Conservation (phyloP, 2,329 filamentous ascomycete genomes). For the Neonectria faginata region DNA sequence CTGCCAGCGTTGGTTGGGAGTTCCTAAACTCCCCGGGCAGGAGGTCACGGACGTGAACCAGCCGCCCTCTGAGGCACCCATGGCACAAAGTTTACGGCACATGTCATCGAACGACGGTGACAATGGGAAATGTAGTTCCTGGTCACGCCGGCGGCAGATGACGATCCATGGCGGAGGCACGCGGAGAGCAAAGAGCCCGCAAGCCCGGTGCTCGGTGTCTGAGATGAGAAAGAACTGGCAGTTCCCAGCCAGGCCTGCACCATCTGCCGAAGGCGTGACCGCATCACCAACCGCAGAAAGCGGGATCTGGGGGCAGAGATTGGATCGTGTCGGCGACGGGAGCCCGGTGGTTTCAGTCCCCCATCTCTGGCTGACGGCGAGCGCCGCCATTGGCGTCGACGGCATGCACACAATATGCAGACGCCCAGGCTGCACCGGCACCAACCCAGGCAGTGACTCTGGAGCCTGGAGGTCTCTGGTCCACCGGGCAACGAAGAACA, state of each 20-base stretch:
- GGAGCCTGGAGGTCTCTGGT: slow-evolving; percentile 42
- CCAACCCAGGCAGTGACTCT: slow-evolving; percentile 40
- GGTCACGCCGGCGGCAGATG: not conserved
- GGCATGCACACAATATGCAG: slow-evolving; percentile 36
- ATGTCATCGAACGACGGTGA: slow-evolving; percentile 7
- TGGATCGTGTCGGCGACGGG: slow-evolving; percentile 5
- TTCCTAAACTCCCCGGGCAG: not conserved
- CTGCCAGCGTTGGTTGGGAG: not conserved
- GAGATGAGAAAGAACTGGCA: not conserved
- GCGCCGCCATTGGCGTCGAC: slow-evolving; percentile 34
- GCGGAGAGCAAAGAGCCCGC: not conserved
- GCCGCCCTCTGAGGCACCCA: not conserved
- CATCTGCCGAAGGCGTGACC: slow-evolving; percentile 1
- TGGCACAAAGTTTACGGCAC: not conserved
- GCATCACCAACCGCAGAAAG: slow-evolving; percentile 5
- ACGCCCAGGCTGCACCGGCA: slow-evolving; percentile 38
- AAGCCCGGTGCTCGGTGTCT: slow-evolving; percentile 4
- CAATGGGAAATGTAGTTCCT: not conserved
- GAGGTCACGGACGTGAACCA: slow-evolving; percentile 24
- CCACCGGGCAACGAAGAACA: slow-evolving; percentile 41
- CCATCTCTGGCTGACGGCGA: slow-evolving; percentile 19
- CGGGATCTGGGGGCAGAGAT: slow-evolving; percentile 7
- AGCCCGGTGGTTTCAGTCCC: slow-evolving; percentile 14
- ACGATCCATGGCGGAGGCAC: not conserved
- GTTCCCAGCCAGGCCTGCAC: too few species aligned